Percentiles rank a stretch among this genome's conserved stretches.
phyloP scores from a whole-genome alignment of 345 rosid species.

The Lepidium africanum region DNA sequence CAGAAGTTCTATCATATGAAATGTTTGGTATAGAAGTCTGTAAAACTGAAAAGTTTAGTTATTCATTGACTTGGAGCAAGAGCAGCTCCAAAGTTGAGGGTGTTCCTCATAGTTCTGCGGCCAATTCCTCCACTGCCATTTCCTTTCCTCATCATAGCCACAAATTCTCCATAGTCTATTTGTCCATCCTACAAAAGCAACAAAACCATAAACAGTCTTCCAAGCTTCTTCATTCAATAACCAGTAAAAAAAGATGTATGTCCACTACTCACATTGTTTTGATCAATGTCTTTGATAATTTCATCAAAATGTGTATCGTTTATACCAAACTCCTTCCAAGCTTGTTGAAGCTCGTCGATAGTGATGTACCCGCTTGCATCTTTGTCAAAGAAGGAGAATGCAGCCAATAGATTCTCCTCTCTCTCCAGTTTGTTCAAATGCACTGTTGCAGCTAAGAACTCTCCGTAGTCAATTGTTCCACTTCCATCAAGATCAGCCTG shows the following conservation, averaged over 20 bases:
- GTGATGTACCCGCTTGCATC: conserved; percentile 78
- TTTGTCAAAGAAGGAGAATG: conserved; percentile 73
- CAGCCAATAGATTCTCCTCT: conserved; percentile 66
- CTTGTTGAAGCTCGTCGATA: conserved; percentile 71
- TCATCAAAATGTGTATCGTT: conserved; percentile 67
- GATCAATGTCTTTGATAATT: conserved; percentile 76
- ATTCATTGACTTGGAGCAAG: conserved; percentile 15
- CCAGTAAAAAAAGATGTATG: neutral
- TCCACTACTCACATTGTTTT: conserved; percentile 54
- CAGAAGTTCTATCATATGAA: neutral
- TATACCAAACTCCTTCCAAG: conserved; percentile 65
- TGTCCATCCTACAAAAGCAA: conserved; percentile 53
- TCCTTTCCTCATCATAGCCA: conserved; percentile 76
- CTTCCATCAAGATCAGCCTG: conserved; percentile 81
- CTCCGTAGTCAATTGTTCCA: conserved; percentile 75
- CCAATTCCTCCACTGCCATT: conserved; percentile 52
- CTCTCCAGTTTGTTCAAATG: conserved; percentile 75
- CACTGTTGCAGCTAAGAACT: conserved; percentile 75
- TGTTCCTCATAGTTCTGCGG: conserved; percentile 54
- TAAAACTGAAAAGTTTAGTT: neutral
- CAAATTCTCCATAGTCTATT: conserved; percentile 68
- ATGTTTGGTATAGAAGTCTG: neutral
- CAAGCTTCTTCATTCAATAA: neutral
- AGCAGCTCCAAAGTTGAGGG: conserved; percentile 41
- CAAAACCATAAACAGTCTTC: neutral